Evolutionary conservation across 768 basidiomycete species (phyloP).

Genomic region (Lyophyllum atratum): DNA sequence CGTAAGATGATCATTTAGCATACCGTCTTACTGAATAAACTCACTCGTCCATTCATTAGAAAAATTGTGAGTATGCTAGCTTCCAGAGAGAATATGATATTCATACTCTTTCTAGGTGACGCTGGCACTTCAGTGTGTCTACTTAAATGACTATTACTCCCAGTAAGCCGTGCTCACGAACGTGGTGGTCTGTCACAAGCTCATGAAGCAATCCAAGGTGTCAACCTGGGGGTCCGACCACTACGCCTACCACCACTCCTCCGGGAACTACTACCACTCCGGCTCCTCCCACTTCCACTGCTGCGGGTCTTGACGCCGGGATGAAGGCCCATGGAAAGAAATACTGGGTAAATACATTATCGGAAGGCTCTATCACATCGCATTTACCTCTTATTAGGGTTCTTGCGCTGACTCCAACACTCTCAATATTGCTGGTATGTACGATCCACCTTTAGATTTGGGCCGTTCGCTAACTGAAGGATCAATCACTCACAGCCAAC

Average conservation of each 20-base stretch:
- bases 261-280: slow-evolving; percentile 19
- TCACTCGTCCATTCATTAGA: slow-evolving; percentile 11
- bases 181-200: background rate
- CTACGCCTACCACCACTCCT: slow-evolving; percentile 11
- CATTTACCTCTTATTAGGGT: slow-evolving; percentile 20
- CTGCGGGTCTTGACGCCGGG: slow-evolving; percentile 18
- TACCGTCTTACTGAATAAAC: background rate
- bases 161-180: slow-evolving; percentile 13
- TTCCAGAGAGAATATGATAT: background rate
- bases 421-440: slow-evolving; percentile 29
- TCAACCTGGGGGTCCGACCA: slow-evolving; percentile 29
- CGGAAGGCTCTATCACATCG: background rate
- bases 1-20: slow-evolving; percentile 14
- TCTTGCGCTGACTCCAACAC: slow-evolving; percentile 31
- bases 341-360: slow-evolving; percentile 22
- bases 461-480: background rate
- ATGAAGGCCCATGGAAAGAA: slow-evolving; percentile 29
- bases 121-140: slow-evolving; percentile 32
- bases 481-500: slow-evolving; percentile 24
- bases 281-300: slow-evolving; percentile 20
- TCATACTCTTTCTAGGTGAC: slow-evolving; percentile 23
- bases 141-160: slow-evolving; percentile 31
- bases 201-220: slow-evolving; percentile 21
- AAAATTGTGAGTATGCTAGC: slow-evolving; percentile 19
- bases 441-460: background rate